Base-by-base conservation (phyloP, 148 eudicot genomes). In the Pharnaceum exiguum region DNA sequence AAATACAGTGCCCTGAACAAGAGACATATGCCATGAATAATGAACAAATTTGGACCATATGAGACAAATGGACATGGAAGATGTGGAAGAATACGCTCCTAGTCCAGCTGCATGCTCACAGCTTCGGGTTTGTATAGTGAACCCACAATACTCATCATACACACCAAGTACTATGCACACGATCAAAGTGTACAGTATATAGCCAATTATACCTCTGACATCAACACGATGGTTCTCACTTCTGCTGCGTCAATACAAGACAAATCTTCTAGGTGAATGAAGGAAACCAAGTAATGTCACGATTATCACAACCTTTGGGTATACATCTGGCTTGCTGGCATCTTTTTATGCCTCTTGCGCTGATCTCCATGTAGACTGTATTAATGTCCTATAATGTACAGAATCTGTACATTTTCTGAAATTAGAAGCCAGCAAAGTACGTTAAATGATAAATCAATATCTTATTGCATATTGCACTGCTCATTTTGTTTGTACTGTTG, bases 21-120 rank as follows among this genome's bases (percentile, higher is more conserved):
- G 59, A 77, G 68, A 51, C 77, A 70, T 38, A 45, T 53, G 50
- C 28, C 76, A 27, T 68, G 74, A 82, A 69, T 62, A 42, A 46
- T 17, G n/a, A 8, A 21, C 42, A 10, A 6, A 35, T 24, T 16
- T 13, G 15, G 9, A 46, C 31, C 23, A 31, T 24, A 30, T 3
- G 5, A 28, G 19, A 51, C 40, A 51, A 39, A 21, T 10, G 13
- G 18, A 40, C 16, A 19, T 11, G 9, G 13, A 30, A 51, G 62
- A 28, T 5, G 24, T 13, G 25, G 46, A 37, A 26, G 23, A 7
- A 23, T 26, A 62, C 35, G 45, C 29, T 25, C 46, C 17, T 23
- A 52, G 1, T 28, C 29, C 26, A 17, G 27, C 48, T 0, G 11
- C 16, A 18, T 27, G 19, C 37, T 33, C 17, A 33, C 5, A 24